These are phyloP conservation scores for Andrographis paniculata DNA, from an alignment of 305 asterid species.

Conservation along the genomic window DNA sequence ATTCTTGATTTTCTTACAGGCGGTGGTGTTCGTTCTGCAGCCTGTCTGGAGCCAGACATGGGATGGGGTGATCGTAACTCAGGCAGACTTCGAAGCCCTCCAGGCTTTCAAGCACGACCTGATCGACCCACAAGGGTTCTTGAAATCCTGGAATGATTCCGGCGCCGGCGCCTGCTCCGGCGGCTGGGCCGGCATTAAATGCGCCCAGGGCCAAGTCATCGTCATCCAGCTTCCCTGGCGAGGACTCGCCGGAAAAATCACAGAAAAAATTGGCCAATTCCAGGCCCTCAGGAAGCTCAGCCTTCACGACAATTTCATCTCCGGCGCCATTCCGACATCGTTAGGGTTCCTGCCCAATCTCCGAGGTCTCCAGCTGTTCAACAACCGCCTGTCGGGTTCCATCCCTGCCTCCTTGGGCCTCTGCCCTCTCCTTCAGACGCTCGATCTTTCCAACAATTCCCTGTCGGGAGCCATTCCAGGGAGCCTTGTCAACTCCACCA, in stretches of 20 bases:
- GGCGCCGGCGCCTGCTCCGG: conserved; percentile 91
- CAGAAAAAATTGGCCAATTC: conserved; percentile 63
- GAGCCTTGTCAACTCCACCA: conserved; percentile 50
- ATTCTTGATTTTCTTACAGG: conserved; percentile 21
- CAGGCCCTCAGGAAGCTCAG: conserved; percentile 81
- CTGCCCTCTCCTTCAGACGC: conserved; percentile 63
- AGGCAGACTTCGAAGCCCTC: conserved; percentile 65
- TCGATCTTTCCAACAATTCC: conserved; percentile 69
- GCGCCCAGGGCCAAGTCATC: conserved; percentile 87
- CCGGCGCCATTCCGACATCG: conserved; percentile 62
- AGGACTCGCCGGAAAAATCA: conserved; percentile 62
- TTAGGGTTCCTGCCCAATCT: conserved; percentile 67
- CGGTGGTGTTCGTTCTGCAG: conserved; percentile 13
- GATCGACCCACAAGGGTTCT: conserved; percentile 69
- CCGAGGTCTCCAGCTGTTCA: conserved; percentile 80
- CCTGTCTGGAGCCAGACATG: conserved; percentile 39
- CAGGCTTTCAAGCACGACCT: conserved; percentile 74
- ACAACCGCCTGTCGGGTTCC: conserved; percentile 65
- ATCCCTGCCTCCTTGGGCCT: conserved; percentile 69
- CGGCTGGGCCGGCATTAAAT: conserved; percentile 75
- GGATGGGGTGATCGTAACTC: conserved; percentile 85
- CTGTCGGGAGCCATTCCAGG: conserved; percentile 51
- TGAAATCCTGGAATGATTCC: conserved; percentile 79
- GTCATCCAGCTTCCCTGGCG: conserved; percentile 95
- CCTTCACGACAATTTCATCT: conserved; percentile 73